These are phyloP conservation scores for Alternaria rosae DNA, from an alignment of 2,329 filamentous ascomycete genomes.

Conservation along the genomic window DNA sequence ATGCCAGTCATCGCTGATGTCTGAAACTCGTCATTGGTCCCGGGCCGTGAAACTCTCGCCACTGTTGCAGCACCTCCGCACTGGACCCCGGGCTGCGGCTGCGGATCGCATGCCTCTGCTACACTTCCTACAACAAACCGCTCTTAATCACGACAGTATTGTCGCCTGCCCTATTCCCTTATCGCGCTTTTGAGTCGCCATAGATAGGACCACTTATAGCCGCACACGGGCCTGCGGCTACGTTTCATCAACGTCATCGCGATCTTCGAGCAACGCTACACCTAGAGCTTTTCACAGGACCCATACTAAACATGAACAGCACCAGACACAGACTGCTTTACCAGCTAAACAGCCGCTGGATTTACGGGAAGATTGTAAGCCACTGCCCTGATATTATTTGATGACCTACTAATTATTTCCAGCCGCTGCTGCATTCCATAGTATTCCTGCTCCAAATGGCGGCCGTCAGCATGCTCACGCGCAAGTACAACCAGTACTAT, in stretches of 20 bases:
- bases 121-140: constrained; percentile 23
- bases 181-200: constrained; percentile 6
- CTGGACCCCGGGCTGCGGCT: constrained; percentile 19
- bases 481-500: constrained; percentile 95
- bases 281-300: constrained; percentile 25
- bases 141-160: constrained; percentile 8
- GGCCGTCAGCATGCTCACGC: constrained; percentile 79
- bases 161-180: constrained; percentile 2
- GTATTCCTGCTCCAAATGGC: constrained; percentile 89
- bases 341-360: constrained; percentile 73
- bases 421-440: constrained; percentile 88
- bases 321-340: constrained; percentile 67
- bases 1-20: constrained; percentile 12
- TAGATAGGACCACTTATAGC: constrained; percentile 19
- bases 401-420: constrained; percentile 25
- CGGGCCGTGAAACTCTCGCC: constrained; percentile 26
- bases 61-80: constrained; percentile 19
- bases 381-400: background rate
- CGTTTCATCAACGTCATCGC: constrained; percentile 42
- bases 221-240: constrained; percentile 28
- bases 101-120: constrained; percentile 4
- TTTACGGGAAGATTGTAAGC: constrained; percentile 76
- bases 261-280: constrained; percentile 26
- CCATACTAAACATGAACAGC: constrained; percentile 43
- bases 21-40: constrained; percentile 25